These are phyloP conservation scores for Sclerotinia glacialis DNA, from an alignment of 2,329 filamentous ascomycete genomes.

Conservation along the genomic window DNA sequence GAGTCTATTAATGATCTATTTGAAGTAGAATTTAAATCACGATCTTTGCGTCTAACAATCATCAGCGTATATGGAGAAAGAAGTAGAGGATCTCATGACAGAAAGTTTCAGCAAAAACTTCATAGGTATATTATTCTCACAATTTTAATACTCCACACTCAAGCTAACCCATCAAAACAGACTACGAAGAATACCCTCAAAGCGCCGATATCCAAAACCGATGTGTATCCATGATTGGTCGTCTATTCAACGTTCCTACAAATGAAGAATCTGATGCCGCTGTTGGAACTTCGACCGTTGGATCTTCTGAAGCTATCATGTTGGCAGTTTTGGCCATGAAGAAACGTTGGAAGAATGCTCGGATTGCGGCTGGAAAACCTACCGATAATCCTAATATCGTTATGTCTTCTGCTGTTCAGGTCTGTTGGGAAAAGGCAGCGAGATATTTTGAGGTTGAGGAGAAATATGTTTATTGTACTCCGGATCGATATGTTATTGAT, in stretches of 20 bases:
- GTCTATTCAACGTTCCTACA: slow-evolving; percentile 77
- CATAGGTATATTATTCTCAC: slow-evolving; percentile 45
- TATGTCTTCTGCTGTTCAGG: slow-evolving; percentile 95
- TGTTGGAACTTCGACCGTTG: slow-evolving; percentile 84
- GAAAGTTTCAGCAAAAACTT: slow-evolving; percentile 95
- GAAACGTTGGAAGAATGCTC: slow-evolving; percentile 86
- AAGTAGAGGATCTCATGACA: slow-evolving; percentile 92
- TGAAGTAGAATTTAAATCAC: too few relatives aligned
- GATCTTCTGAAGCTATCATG: slow-evolving; percentile 87
- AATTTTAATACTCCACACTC: neutral
- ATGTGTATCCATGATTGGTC: slow-evolving; percentile 86
- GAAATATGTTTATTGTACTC: slow-evolving; percentile 67
- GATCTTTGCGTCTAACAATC: too few relatives aligned
- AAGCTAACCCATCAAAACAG: slow-evolving; percentile 36
- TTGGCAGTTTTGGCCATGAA: slow-evolving; percentile 87
- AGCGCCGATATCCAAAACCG: slow-evolving; percentile 86
- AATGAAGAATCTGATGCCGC: slow-evolving; percentile 56
- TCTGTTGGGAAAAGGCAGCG: slow-evolving; percentile 93
- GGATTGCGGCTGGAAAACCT: slow-evolving; percentile 78
- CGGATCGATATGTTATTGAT: slow-evolving; percentile 61
- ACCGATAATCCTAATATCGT: slow-evolving; percentile 81
- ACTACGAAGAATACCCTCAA: slow-evolving; percentile 81
- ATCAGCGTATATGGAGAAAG: slow-evolving; percentile 65
- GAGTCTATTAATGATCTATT: slow-evolving; percentile 32
- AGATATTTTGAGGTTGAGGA: slow-evolving; percentile 93